Conservation (phyloP, 176 grass and related monocot species). For the Oryza australiensis region DNA sequence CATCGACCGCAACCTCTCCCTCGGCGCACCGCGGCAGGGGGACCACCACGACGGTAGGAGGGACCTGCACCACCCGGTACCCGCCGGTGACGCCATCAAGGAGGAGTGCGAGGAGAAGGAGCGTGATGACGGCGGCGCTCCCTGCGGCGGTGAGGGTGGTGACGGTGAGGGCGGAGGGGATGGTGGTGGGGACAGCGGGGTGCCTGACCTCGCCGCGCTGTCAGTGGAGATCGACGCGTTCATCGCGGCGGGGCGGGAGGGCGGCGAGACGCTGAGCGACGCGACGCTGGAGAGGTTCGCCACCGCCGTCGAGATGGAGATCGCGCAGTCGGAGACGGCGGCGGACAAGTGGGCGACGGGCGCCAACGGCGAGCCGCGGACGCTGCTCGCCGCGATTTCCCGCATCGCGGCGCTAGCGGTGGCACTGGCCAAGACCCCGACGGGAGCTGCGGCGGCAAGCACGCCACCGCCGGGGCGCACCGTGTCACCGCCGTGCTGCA, state of each 20-base stretch:
- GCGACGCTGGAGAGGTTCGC: conserved; percentile 55
- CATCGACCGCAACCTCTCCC: conserved; percentile 78
- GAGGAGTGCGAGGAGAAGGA: conserved; percentile 66
- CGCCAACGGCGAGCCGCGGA: conserved; percentile 32
- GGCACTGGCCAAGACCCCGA: conserved; percentile 23
- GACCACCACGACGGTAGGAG: conserved; percentile 23
- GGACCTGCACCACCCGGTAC: background rate
- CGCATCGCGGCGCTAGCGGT: conserved; percentile 47
- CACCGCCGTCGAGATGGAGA: conserved; percentile 47
- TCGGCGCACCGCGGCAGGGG: conserved; percentile 43
- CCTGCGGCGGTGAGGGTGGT: background rate
- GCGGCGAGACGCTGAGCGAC: conserved; percentile 14
- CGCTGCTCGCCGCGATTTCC: conserved; percentile 46
- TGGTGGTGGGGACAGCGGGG: background rate
- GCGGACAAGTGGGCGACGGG: conserved; percentile 51
- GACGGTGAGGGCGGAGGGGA: background rate
- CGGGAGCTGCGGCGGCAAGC: conserved; percentile 17
- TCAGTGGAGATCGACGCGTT: conserved; percentile 72
- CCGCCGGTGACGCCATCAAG: conserved; percentile 39
- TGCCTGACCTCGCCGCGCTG: conserved; percentile 48
- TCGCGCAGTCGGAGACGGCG: conserved; percentile 34
- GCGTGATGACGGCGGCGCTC: background rate
- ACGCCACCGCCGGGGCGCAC: conserved; percentile 32
- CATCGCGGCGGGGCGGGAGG: conserved; percentile 22
- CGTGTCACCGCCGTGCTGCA: conserved; percentile 59